Evolutionary conservation across 2,329 filamentous ascomycete genomes (phyloP).

Genomic region (Penicillium sp.): DNA sequence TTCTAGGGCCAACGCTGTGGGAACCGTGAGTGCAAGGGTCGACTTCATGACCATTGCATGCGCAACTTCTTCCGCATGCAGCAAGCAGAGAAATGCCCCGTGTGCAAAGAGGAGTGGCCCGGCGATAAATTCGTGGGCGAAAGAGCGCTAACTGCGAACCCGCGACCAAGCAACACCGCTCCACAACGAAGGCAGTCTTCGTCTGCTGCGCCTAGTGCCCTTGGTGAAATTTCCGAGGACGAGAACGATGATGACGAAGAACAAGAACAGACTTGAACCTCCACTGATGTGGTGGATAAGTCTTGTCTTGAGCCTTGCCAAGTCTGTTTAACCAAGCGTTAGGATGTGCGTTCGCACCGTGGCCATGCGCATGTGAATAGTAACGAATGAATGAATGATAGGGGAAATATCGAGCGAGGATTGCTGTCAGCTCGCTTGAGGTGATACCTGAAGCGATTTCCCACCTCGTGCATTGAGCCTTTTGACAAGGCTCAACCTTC

Average conservation of each 20-base stretch:
- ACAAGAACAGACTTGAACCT: neutral
- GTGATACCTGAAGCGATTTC: neutral
- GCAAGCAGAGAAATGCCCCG: conserved; percentile 62
- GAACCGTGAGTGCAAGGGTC: conserved; percentile 63
- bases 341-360: neutral
- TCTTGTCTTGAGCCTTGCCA: neutral
- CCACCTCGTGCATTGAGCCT: too few species aligned
- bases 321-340: neutral
- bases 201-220: neutral
- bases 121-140: conserved; percentile 54
- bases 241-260: neutral
- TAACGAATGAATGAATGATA: neutral
- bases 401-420: neutral
- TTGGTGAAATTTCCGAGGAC: neutral
- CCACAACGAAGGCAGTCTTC: neutral
- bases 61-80: conserved; percentile 69
- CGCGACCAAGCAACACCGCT: conserved; percentile 7
- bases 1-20: conserved; percentile 69
- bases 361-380: neutral
- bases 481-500: neutral
- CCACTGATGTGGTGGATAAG: neutral
- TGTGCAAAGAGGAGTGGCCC: conserved; percentile 53
- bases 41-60: conserved; percentile 75
- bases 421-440: neutral
- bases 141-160: conserved; percentile 36